Conservation (phyloP, 2,329 filamentous ascomycete species). For the Akanthomyces dipterigenus region DNA sequence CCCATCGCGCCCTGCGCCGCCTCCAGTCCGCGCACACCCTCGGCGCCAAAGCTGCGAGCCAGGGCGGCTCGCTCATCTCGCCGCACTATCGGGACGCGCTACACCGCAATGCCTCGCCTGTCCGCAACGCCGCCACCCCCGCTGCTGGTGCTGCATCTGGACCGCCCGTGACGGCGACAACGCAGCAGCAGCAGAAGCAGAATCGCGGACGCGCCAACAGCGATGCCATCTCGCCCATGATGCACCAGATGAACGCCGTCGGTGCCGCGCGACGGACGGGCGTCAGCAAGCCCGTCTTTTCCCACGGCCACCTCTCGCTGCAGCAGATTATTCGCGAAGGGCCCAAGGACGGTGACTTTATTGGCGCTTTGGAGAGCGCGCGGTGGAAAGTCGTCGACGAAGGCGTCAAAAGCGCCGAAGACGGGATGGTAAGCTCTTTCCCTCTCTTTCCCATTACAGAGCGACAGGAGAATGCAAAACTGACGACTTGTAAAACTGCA, state of each 20-base stretch:
- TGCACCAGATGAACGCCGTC: slow-evolving; percentile 31
- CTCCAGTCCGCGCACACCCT: slow-evolving; percentile 70
- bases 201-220: slow-evolving; percentile 62
- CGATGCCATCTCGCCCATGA: slow-evolving; percentile 48
- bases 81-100: slow-evolving; percentile 48
- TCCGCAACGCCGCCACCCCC: slow-evolving; percentile 14
- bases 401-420: slow-evolving; percentile 68
- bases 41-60: slow-evolving; percentile 44
- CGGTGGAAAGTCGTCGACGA: slow-evolving; percentile 68
- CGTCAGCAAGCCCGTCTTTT: slow-evolving; percentile 36
- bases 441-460: no score
- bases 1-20: slow-evolving; percentile 62
- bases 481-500: no score
- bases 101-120: slow-evolving; percentile 30
- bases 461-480: no score
- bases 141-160: slow-evolving; percentile 10
- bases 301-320: slow-evolving; percentile 54
- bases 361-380: slow-evolving; percentile 60
- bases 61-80: slow-evolving; percentile 50
- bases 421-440: slow-evolving; percentile 62
- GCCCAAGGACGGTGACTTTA: slow-evolving; percentile 62
- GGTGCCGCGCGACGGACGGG: slow-evolving; percentile 31
- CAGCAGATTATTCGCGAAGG: slow-evolving; percentile 77
- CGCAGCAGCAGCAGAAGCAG: neutral
- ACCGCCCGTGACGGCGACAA: slow-evolving; percentile 23